phyloP scores from a whole-genome alignment of 202 grass and related monocot genomes.

The Zizania palustris region DNA sequence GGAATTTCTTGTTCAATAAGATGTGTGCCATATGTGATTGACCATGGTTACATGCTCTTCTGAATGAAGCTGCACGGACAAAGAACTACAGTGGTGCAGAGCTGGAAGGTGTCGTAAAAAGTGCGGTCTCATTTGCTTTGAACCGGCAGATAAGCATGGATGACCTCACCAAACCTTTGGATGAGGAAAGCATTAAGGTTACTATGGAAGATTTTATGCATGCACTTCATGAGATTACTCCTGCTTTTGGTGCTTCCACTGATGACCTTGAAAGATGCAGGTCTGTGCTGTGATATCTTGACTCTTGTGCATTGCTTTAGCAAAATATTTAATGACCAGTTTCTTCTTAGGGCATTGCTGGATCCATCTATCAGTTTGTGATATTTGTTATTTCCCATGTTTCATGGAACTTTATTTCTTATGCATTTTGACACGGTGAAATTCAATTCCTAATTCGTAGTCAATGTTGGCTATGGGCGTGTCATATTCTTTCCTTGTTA shows the following conservation, averaged over 20 bases:
- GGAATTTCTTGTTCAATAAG: constrained; percentile 14
- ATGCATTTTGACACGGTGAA: not conserved
- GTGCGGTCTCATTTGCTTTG: constrained; percentile 91
- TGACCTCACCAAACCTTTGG: constrained; percentile 83
- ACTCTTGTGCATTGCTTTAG: constrained; percentile 13
- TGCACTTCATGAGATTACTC: constrained; percentile 87
- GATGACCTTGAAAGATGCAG: constrained; percentile 98
- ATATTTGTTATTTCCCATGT: not conserved
- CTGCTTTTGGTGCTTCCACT: constrained; percentile 92
- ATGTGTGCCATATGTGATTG: constrained; percentile 14
- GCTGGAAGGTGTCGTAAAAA: constrained; percentile 98
- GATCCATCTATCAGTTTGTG: not conserved
- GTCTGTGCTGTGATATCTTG: constrained; percentile 46
- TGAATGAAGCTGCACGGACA: constrained; percentile 89
- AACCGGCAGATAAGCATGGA: constrained; percentile 95
- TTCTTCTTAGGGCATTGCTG: constrained; percentile 28
- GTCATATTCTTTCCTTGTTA: not conserved
- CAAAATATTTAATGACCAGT: constrained; percentile 18
- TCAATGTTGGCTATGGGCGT: not conserved
- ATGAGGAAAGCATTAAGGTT: constrained; percentile 97
- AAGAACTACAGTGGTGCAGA: constrained; percentile 99
- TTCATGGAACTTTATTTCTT: not conserved
- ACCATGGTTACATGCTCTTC: constrained; percentile 23
- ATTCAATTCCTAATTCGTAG: not conserved
- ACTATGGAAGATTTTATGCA: constrained; percentile 98